Conservation (phyloP, 2,329 filamentous ascomycete genomes). For the Aaosphaeria pasadenensis region DNA sequence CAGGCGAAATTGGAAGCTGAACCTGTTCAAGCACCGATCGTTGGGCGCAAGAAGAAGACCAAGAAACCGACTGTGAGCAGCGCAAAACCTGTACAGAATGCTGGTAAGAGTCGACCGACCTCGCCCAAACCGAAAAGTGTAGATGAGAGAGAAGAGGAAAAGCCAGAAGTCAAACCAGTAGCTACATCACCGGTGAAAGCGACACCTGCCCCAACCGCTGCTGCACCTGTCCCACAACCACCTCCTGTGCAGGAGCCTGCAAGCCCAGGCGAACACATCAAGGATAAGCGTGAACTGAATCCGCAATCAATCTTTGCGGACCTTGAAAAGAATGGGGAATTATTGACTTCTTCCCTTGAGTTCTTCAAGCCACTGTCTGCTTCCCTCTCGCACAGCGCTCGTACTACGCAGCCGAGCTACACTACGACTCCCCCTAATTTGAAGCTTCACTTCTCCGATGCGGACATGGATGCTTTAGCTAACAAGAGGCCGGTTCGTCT, state of each 20-base stretch:
- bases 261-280: slow-evolving; percentile 7
- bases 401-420: slow-evolving; percentile 14
- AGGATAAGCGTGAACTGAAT: slow-evolving; percentile 27
- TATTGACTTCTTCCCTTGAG: slow-evolving; percentile 38
- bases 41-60: slow-evolving; percentile 81
- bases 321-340: slow-evolving; percentile 36
- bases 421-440: slow-evolving; percentile 31
- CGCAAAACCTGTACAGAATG: slow-evolving; percentile 17
- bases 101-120: slow-evolving; percentile 24
- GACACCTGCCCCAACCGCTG: slow-evolving; percentile 16
- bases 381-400: slow-evolving; percentile 28
- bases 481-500: slow-evolving; percentile 54
- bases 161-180: slow-evolving; percentile 2
- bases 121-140: slow-evolving; percentile 29
- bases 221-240: slow-evolving; percentile 8
- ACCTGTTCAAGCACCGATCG: slow-evolving; percentile 63
- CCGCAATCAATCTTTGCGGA: slow-evolving; percentile 38
- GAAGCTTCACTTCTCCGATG: slow-evolving; percentile 36
- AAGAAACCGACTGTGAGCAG: slow-evolving; percentile 57
- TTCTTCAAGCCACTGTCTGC: slow-evolving; percentile 43
- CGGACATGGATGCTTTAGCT: slow-evolving; percentile 48
- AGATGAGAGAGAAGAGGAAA: slow-evolving; percentile 16
- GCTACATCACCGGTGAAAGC: slow-evolving; percentile 9
- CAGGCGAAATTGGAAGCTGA: slow-evolving; percentile 49
- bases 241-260: neutral